Conservation (phyloP, 164 flowering plant species). For the Macadamia tetraphylla region DNA sequence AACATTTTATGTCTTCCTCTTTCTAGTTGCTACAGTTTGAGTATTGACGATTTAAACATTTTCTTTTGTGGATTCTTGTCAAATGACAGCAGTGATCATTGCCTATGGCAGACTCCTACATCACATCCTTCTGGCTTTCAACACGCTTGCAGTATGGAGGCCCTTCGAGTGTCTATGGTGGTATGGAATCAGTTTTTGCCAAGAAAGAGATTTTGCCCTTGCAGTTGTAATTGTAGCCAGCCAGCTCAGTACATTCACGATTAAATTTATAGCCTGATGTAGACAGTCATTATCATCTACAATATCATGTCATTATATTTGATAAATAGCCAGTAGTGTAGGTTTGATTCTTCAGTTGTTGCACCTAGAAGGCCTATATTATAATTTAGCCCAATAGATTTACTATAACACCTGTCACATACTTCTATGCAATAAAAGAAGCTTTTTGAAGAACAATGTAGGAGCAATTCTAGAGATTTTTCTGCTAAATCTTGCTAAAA, state of each 20-base stretch:
- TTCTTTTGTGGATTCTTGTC: not conserved
- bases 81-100: not conserved
- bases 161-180: slow-evolving; percentile 50
- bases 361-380: not conserved
- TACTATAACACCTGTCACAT: not conserved
- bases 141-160: slow-evolving; percentile 38
- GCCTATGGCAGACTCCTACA: slow-evolving; percentile 61
- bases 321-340: not conserved
- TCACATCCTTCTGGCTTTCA: slow-evolving; percentile 55
- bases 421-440: not conserved
- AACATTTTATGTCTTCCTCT: too few relatives aligned
- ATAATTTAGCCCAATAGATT: not conserved
- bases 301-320: not conserved
- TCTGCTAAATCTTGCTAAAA: not conserved
- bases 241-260: slow-evolving; percentile 44
- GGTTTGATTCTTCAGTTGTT: not conserved
- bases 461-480: too few relatives aligned
- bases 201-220: slow-evolving; percentile 51
- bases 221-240: slow-evolving; percentile 82
- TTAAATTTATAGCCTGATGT: too few relatives aligned
- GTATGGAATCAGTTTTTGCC: slow-evolving; percentile 45
- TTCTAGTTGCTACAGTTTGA: too few relatives aligned
- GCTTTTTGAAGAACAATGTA: not conserved
- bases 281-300: not conserved
- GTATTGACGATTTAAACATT: not conserved